phyloP scores from a whole-genome alignment of 2,329 filamentous ascomycete species.

The Colletotrichum sp. region DNA sequence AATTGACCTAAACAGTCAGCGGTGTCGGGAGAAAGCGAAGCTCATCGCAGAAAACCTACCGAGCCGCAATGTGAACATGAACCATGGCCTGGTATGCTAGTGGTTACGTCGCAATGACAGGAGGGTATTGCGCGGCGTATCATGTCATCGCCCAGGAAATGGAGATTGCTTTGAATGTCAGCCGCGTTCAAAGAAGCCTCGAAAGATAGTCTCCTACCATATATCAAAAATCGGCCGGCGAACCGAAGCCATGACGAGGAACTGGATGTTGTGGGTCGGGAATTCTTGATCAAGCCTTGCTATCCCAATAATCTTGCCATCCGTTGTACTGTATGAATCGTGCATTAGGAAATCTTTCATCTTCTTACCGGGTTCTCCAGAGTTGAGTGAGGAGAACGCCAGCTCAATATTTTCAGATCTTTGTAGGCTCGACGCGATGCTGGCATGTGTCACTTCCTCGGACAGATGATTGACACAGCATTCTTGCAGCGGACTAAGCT shows the following conservation, averaged over 20 bases:
- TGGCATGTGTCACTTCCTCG: not conserved
- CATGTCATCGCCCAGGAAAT: not conserved
- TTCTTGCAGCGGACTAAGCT: not conserved
- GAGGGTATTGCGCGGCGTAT: not conserved
- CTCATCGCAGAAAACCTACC: too few relatives aligned
- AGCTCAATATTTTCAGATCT: not conserved
- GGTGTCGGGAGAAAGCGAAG: too few relatives aligned
- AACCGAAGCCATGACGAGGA: not conserved
- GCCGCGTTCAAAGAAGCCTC: not conserved
- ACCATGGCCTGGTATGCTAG: too few relatives aligned
- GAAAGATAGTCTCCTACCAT: not conserved
- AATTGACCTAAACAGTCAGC: too few relatives aligned
- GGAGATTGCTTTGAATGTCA: not conserved
- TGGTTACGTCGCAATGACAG: too few relatives aligned
- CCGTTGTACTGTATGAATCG: too few relatives aligned
- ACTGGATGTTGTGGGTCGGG: not conserved
- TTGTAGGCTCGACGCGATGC: not conserved
- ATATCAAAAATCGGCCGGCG: not conserved
- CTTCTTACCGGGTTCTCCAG: rapidly evolving
- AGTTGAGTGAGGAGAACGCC: not conserved
- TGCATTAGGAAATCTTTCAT: not conserved
- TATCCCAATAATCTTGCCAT: not conserved
- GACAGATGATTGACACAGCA: not conserved
- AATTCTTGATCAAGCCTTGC: not conserved
- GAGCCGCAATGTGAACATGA: too few relatives aligned